Conservation (phyloP, 2,329 filamentous ascomycete genomes). For the Scytalidium sp. region DNA sequence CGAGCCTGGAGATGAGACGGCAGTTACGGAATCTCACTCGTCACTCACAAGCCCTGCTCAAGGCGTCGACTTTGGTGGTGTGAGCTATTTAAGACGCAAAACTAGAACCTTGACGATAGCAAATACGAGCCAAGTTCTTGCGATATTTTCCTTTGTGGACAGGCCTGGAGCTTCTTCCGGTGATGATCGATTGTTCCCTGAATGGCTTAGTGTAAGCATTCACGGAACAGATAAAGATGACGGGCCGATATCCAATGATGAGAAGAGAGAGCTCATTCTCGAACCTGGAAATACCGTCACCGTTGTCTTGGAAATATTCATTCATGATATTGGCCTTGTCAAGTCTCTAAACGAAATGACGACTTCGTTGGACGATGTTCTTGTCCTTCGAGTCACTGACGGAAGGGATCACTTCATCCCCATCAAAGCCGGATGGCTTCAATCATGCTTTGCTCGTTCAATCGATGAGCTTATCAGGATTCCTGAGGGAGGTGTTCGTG, state of each 20-base stretch:
- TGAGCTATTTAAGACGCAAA: conserved; percentile 66
- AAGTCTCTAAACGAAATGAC: conserved; percentile 69
- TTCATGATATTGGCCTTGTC: conserved; percentile 63
- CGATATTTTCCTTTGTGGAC: conserved; percentile 77
- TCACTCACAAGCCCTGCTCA: conserved; percentile 33
- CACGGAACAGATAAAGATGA: conserved; percentile 43
- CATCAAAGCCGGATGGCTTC: conserved; percentile 73
- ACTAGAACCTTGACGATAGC: conserved; percentile 75
- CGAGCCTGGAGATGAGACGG: conserved; percentile 19
- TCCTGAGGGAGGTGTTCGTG: conserved; percentile 76
- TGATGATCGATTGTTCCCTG: conserved; percentile 40
- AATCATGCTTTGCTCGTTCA: conserved; percentile 78
- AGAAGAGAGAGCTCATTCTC: conserved; percentile 53
- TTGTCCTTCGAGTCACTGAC: conserved; percentile 78
- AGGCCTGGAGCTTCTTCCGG: conserved; percentile 60
- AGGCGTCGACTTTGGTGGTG: conserved; percentile 74
- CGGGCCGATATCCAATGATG: conserved; percentile 9
- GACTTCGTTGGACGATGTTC: conserved; percentile 72
- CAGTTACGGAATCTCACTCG: conserved; percentile 9
- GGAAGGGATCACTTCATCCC: conserved; percentile 93
- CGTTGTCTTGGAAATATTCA: conserved; percentile 63
- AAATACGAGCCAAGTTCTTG: conserved; percentile 82
- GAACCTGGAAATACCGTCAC: conserved; percentile 81
- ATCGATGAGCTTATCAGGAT: conserved; percentile 86
- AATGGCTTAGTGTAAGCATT: conserved; percentile 72